These are phyloP conservation scores for Ophiognomonia clavigignenti-juglandacearum DNA, from an alignment of 2,329 filamentous ascomycete genomes.

Conservation along the genomic window DNA sequence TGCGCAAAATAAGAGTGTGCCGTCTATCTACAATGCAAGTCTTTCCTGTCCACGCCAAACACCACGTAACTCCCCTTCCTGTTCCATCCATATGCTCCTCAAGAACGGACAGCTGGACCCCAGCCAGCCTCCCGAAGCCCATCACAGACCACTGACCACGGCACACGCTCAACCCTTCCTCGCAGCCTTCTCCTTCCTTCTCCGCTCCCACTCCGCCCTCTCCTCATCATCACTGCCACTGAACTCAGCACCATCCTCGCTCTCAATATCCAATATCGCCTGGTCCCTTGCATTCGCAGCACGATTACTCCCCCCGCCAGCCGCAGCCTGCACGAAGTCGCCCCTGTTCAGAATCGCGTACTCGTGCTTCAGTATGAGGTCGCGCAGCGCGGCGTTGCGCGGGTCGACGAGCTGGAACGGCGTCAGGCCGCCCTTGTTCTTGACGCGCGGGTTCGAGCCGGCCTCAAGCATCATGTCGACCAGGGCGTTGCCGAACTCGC, in stretches of 20 bases:
- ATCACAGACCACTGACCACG: not conserved
- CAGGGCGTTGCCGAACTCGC: constrained; percentile 60
- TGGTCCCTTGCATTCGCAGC: constrained; percentile 21
- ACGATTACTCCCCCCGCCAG: constrained; percentile 18
- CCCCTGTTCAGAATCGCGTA: constrained; percentile 55
- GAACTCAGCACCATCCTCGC: constrained; percentile 55
- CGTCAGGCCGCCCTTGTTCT: constrained; percentile 70
- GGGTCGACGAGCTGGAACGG: constrained; percentile 71
- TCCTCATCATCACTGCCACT: constrained; percentile 62
- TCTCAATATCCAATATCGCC: constrained; percentile 29
- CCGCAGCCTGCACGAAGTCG: constrained; percentile 45
- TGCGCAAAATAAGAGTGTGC: not conserved
- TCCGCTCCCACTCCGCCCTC: constrained; percentile 56
- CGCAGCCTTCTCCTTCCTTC: constrained; percentile 36
- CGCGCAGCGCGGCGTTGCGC: constrained; percentile 55
- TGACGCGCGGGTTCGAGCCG: constrained; percentile 52
- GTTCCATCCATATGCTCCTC: not conserved
- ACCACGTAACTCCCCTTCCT: not conserved
- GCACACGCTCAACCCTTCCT: constrained; percentile 23
- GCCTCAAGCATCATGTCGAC: constrained; percentile 81
- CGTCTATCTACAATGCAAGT: constrained; percentile 10
- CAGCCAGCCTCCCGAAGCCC: not conserved
- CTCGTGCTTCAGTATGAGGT: constrained; percentile 66
- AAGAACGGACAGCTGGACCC: not conserved
- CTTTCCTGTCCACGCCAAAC: not conserved